Conservation (phyloP, 1,139 yeast species). For the Martiniozyma asiatica region DNA sequence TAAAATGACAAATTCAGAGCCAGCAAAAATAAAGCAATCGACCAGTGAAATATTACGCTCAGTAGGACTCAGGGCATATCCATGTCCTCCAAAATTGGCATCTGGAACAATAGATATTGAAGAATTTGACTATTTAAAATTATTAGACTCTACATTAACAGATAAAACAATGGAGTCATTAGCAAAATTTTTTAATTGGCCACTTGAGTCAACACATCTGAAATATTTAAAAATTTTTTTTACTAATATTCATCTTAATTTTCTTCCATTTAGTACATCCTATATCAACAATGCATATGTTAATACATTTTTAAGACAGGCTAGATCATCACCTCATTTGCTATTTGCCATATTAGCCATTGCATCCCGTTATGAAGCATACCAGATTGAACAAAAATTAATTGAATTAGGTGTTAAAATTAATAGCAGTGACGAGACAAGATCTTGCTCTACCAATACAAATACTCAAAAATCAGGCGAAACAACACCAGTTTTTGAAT, state of each 20-base stretch:
- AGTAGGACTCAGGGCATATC: conserved; percentile 4
- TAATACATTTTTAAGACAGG: conserved; percentile 38
- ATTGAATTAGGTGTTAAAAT: neutral
- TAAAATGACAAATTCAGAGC: no score
- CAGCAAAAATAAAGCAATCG: no score
- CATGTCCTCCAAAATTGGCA: conserved; percentile 3
- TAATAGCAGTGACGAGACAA: neutral
- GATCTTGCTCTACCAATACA: no score
- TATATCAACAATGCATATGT: conserved; percentile 26
- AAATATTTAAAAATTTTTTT: conserved; percentile 26
- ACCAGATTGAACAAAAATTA: conserved; percentile 19
- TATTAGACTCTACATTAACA: conserved; percentile 19
- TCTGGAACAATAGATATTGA: neutral
- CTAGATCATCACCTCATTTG: conserved; percentile 40
- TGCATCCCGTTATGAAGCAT: conserved; percentile 39
- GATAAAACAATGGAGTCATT: conserved; percentile 15
- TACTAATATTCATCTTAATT: conserved; percentile 27
- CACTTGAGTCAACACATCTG: conserved; percentile 22
- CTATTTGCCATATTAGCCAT: conserved; percentile 49
- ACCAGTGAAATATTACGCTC: no score
- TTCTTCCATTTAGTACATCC: conserved; percentile 26
- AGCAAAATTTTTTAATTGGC: conserved; percentile 22
- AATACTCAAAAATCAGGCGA: no score
- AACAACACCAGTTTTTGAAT: no score
- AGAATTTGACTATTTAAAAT: conserved; percentile 16